Percentiles rank a stretch among this genome's conserved stretches.
phyloP scores from a whole-genome alignment of 2,329 filamentous ascomycete genomes.

The Ascosphaera pollenicola region DNA sequence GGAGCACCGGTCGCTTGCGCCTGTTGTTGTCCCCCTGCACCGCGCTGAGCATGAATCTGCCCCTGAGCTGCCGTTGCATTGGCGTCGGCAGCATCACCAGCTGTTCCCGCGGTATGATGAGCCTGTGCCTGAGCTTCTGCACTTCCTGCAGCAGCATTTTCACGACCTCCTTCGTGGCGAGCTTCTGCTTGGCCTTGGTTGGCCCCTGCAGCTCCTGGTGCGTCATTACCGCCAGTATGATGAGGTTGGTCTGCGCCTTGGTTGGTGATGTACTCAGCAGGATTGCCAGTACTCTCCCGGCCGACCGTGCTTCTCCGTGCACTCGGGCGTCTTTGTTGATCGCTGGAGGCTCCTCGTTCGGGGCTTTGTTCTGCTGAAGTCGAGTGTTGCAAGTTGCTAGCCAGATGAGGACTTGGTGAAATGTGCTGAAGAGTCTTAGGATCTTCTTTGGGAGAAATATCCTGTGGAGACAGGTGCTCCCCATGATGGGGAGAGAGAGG shows the following conservation, averaged over 20 bases:
- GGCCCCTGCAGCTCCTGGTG: too few species aligned
- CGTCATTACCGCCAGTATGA: too few species aligned
- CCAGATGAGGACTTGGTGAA: background rate
- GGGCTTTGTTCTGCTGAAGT: background rate
- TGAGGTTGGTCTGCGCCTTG: too few species aligned
- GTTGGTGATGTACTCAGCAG: too few species aligned
- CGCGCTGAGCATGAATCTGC: background rate
- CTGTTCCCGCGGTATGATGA: background rate
- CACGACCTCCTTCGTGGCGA: background rate
- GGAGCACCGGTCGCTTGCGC: background rate
- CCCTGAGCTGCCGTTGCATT: background rate
- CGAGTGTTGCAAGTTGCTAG: background rate
- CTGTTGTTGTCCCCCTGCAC: background rate
- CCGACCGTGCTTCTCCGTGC: background rate
- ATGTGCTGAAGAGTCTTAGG: background rate
- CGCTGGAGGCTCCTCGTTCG: background rate
- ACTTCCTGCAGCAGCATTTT: background rate
- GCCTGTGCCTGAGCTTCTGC: background rate
- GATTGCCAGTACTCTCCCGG: too few species aligned
- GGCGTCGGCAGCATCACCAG: slow-evolving; percentile 1
- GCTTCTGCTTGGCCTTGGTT: background rate
- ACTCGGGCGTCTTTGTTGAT: background rate
- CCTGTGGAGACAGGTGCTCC: background rate
- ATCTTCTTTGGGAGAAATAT: background rate
- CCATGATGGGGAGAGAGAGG: background rate